A percentile compares a stretch with the other conserved stretches of the same genome.
phyloP scores from a whole-genome alignment of 164 flowering plant genomes.

The Tetracentron sinense region DNA sequence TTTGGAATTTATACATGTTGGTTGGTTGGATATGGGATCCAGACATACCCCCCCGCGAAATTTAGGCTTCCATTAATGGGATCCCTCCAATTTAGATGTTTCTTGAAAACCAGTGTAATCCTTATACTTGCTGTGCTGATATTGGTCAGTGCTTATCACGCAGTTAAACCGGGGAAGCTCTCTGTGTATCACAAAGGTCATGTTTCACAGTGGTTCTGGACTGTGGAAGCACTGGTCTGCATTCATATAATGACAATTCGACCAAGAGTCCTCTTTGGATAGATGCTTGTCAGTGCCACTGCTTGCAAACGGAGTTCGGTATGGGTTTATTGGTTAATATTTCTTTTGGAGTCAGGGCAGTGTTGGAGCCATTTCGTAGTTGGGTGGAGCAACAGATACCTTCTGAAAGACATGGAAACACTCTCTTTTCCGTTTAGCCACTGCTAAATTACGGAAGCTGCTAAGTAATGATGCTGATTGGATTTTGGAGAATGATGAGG shows the following conservation, averaged over 20 bases:
- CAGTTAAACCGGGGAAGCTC: constrained; percentile 1
- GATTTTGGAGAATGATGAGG: constrained; percentile 48
- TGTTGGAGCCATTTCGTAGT: constrained; percentile 55
- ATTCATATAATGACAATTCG: constrained; percentile 43
- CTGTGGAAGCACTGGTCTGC: constrained; percentile 76
- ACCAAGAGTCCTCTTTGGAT: constrained; percentile 19
- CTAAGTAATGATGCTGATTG: constrained; percentile 28
- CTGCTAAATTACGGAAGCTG: constrained; percentile 60
- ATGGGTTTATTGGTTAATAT: constrained; percentile 53
- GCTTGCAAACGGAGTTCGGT: constrained; percentile 75
- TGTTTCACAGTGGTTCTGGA: constrained; percentile 65
- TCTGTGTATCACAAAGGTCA: constrained; percentile 11
- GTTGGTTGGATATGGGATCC: constrained; percentile 24
- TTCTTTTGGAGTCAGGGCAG: constrained; percentile 37
- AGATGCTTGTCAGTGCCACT: constrained; percentile 50
- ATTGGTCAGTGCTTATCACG: constrained; percentile 16
- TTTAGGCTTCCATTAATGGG: constrained; percentile 19
- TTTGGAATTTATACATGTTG: neutral
- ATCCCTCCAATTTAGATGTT: constrained; percentile 11
- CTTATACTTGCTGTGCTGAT: constrained; percentile 23
- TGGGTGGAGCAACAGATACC: constrained; percentile 57
- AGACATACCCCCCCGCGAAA: constrained; percentile 38
- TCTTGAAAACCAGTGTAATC: constrained; percentile 18
- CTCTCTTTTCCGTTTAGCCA: constrained; percentile 46
- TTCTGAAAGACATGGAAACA: constrained; percentile 30